Conservation (phyloP, 352 stramenopile genomes). For the Phytophthora syringae region DNA sequence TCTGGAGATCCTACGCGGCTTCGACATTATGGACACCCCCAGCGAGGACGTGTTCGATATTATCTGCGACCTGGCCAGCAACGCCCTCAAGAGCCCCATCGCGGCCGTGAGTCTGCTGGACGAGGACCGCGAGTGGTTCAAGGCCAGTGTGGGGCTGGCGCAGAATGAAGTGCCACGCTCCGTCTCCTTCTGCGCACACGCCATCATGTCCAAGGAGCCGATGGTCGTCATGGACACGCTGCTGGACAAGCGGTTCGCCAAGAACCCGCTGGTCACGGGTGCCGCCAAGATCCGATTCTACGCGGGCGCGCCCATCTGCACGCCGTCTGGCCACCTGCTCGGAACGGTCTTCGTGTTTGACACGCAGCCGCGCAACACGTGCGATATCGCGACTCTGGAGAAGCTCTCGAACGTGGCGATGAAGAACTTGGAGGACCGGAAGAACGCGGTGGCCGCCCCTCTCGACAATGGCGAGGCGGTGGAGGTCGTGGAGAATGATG, state of each 20-base stretch:
- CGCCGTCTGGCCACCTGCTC: slow-evolving; percentile 79
- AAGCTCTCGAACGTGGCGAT: slow-evolving; percentile 91
- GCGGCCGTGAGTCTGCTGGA: slow-evolving; percentile 85
- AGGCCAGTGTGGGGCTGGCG: slow-evolving; percentile 82
- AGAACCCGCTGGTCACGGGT: slow-evolving; percentile 87
- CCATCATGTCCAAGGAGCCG: slow-evolving; percentile 90
- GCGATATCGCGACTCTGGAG: slow-evolving; percentile 86
- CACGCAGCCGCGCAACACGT: slow-evolving; percentile 84
- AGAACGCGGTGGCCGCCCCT: slow-evolving; percentile 80
- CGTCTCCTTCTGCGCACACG: slow-evolving; percentile 87
- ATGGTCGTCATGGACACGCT: slow-evolving; percentile 91
- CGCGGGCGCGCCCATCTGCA: slow-evolving; percentile 82
- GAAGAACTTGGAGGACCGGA: slow-evolving; percentile 91
- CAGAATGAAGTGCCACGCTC: slow-evolving; percentile 89
- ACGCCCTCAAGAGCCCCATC: slow-evolving; percentile 88
- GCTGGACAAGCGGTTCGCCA: slow-evolving; percentile 85
- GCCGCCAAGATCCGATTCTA: slow-evolving; percentile 90
- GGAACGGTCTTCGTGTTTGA: slow-evolving; percentile 90
- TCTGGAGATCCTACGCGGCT: slow-evolving; percentile 78
- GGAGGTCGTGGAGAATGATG: slow-evolving; percentile 35
- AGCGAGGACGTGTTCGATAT: slow-evolving; percentile 91
- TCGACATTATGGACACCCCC: slow-evolving; percentile 89
- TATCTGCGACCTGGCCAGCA: slow-evolving; percentile 88
- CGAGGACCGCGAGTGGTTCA: slow-evolving; percentile 90
- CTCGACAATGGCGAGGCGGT: slow-evolving; percentile 58